Percentiles rank a stretch among this genome's conserved stretches.
Evolutionary conservation across 2,329 filamentous ascomycete species (phyloP).

Genomic region (Colletotrichum lupini): DNA sequence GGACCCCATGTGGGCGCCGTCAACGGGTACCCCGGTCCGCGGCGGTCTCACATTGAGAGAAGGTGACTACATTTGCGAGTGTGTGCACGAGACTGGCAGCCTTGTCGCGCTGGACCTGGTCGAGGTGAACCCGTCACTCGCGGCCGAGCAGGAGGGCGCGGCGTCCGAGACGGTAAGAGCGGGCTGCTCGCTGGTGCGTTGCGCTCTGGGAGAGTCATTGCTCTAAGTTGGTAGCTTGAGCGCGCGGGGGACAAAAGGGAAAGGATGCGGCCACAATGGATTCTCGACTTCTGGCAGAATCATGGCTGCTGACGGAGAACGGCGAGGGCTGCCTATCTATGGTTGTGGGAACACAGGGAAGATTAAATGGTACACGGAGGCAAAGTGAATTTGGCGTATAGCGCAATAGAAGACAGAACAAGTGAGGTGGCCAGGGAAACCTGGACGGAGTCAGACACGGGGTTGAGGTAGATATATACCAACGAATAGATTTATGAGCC

Average conservation of each 20-base stretch:
- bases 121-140: constrained; percentile 82
- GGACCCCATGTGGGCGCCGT: constrained; percentile 95
- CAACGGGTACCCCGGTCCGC: constrained; percentile 93
- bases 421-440: neutral
- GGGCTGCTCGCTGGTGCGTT: constrained; percentile 90
- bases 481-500: neutral
- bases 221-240: constrained; percentile 58
- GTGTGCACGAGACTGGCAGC: constrained; percentile 82
- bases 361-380: neutral
- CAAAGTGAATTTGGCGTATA: neutral
- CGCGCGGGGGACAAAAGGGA: neutral
- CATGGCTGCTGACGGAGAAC: neutral
- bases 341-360: neutral
- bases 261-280: neutral
- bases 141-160: constrained; percentile 68
- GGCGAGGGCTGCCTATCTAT: neutral
- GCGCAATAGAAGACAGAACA: neutral
- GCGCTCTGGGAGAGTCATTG: constrained; percentile 90
- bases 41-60: constrained; percentile 94
- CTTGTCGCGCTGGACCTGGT: constrained; percentile 85
- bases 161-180: constrained; percentile 89
- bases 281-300: neutral
- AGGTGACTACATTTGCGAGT: constrained; percentile 96
- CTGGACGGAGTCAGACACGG: neutral
- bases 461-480: neutral